Conservation (phyloP, 805 yeast genomes). For the Candida michaelii region DNA sequence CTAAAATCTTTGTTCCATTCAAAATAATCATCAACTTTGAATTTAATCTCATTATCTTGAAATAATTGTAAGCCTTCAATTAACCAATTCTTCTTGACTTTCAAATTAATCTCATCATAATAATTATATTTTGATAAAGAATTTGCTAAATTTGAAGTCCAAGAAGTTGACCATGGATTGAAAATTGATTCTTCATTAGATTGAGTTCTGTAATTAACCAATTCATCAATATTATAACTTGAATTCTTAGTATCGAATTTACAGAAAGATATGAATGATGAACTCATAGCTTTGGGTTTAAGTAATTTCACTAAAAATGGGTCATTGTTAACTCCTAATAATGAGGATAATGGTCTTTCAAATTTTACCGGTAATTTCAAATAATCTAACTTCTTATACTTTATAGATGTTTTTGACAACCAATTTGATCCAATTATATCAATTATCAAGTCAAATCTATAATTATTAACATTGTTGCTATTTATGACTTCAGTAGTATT, state of each 20-base stretch:
- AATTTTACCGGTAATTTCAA: constrained; percentile 28
- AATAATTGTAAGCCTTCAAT: constrained; percentile 31
- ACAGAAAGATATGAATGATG: constrained; percentile 37
- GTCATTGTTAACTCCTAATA: constrained; percentile 32
- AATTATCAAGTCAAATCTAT: constrained; percentile 35
- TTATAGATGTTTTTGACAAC: constrained; percentile 30
- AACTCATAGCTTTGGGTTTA: constrained; percentile 36
- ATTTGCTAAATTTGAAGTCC: constrained; percentile 35
- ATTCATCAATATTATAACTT: constrained; percentile 32
- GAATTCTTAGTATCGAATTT: constrained; percentile 30
- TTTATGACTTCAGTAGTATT: constrained; percentile 20
- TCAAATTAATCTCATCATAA: constrained; percentile 32
- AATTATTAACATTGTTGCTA: constrained; percentile 21
- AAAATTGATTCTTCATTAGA: constrained; percentile 18
- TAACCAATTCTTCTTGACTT: constrained; percentile 31
- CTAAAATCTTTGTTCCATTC: constrained; percentile 43
- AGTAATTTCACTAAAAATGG: constrained; percentile 33
- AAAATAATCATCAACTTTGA: constrained; percentile 27
- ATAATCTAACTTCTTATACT: constrained; percentile 29
- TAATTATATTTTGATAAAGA: constrained; percentile 30
- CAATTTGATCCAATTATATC: constrained; percentile 42
- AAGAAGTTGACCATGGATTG: constrained; percentile 37
- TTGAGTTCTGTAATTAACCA: constrained; percentile 20
- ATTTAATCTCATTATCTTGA: constrained; percentile 26
- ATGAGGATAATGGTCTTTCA: constrained; percentile 17